These are phyloP conservation scores for Entomortierella parvispora DNA, from an alignment of 192 early-diverging fungal genomes.

Conservation along the genomic window DNA sequence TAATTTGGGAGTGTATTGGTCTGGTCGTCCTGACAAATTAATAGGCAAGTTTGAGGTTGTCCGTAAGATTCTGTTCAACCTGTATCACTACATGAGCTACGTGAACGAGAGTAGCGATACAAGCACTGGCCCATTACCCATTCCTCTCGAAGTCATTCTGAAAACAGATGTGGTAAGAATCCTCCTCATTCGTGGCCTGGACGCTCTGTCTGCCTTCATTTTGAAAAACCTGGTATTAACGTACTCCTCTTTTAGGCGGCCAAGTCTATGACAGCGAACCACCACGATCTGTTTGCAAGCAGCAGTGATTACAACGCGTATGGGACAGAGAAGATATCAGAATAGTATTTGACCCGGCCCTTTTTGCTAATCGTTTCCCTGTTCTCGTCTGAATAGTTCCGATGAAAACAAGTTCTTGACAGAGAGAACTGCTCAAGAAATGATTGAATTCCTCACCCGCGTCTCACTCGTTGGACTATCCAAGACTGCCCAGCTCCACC, in stretches of 20 bases:
- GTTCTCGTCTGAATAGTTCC: conserved; percentile 4
- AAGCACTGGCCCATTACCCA: conserved; percentile 64
- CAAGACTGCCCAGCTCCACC: conserved; percentile 73
- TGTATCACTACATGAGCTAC: conserved; percentile 72
- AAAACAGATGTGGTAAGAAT: conserved; percentile 58
- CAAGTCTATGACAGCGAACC: conserved; percentile 46
- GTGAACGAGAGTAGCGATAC: conserved; percentile 60
- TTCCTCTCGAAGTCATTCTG: conserved; percentile 71
- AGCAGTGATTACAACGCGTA: conserved; percentile 53
- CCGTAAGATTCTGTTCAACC: conserved; percentile 65
- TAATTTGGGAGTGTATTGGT: background rate
- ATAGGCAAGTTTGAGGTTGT: conserved; percentile 74
- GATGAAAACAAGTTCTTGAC: conserved; percentile 46
- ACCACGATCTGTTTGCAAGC: conserved; percentile 70
- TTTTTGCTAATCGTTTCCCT: background rate
- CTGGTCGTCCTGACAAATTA: no score
- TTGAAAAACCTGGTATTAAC: background rate
- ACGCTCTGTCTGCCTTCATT: background rate
- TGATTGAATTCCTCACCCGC: conserved; percentile 65
- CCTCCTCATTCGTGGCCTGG: background rate
- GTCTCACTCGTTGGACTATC: conserved; percentile 71
- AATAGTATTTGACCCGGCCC: background rate
- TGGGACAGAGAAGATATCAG: background rate
- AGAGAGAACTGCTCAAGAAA: conserved; percentile 37
- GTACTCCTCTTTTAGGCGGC: conserved; percentile 26